These are phyloP conservation scores for Linderniella brevidens DNA, from an alignment of 257 asterid species.

Conservation along the genomic window DNA sequence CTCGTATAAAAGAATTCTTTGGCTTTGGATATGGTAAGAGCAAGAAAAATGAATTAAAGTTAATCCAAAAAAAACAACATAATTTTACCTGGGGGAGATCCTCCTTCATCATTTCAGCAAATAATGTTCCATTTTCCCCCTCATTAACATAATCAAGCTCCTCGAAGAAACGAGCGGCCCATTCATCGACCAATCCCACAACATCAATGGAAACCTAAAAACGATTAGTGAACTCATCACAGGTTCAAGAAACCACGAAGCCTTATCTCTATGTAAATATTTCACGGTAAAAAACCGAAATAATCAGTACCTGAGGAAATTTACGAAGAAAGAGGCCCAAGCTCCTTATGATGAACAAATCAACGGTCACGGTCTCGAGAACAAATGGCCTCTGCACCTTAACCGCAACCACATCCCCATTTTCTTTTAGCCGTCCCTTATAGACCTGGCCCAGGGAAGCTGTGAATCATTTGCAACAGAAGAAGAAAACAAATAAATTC, in stretches of 20 bases:
- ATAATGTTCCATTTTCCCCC: constrained; percentile 86
- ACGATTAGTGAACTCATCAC: constrained; percentile 7
- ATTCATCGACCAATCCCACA: constrained; percentile 97
- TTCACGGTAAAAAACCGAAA: too few species aligned
- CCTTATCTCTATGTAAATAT: not conserved
- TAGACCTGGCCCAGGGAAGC: constrained; percentile 99
- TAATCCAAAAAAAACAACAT: not conserved
- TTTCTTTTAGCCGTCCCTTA: constrained; percentile 89
- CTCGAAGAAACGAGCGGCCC: constrained; percentile 99
- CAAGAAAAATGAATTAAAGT: not conserved
- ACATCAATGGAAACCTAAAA: constrained; percentile 71
- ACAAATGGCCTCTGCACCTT: constrained; percentile 99
- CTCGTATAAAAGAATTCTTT: not conserved
- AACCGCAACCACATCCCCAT: constrained; percentile 93
- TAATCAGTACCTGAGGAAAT: constrained; percentile 69
- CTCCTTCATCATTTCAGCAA: constrained; percentile 93
- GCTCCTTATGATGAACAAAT: constrained; percentile 69
- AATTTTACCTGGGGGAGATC: constrained; percentile 89
- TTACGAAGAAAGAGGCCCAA: constrained; percentile 82
- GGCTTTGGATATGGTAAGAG: not conserved
- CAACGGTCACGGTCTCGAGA: constrained; percentile 96
- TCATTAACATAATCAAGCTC: constrained; percentile 95
- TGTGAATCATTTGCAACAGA: constrained; percentile 26
- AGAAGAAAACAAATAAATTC: constrained; percentile 4
- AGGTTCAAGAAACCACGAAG: too few species aligned